Evolutionary conservation across 106 monocot genomes (phyloP).

Genomic region (Dioscorea alata): DNA sequence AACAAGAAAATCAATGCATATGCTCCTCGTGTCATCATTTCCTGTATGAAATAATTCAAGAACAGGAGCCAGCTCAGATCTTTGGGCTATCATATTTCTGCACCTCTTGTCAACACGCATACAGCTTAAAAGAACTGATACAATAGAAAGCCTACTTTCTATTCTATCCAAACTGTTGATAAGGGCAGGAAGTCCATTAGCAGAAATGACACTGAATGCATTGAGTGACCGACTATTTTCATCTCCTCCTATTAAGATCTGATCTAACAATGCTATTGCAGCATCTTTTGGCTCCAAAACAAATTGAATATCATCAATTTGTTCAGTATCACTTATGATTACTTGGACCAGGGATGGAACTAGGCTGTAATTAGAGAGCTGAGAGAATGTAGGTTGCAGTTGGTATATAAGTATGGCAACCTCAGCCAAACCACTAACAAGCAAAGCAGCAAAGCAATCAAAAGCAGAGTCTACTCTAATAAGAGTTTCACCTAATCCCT

Average conservation of each 20-base stretch:
- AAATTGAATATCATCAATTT: slow-evolving; percentile 17
- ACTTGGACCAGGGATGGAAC: slow-evolving; percentile 37
- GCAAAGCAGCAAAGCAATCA: slow-evolving; percentile 32
- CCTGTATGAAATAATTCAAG: slow-evolving; percentile 55
- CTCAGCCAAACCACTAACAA: slow-evolving; percentile 41
- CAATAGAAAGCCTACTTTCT: slow-evolving; percentile 28
- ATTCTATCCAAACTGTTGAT: slow-evolving; percentile 27
- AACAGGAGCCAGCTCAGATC: slow-evolving; percentile 28
- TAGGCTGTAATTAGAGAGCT: slow-evolving; percentile 27
- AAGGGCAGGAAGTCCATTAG: slow-evolving; percentile 38
- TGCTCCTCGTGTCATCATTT: slow-evolving; percentile 29
- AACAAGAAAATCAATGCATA: slow-evolving; percentile 49
- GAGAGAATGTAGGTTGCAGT: slow-evolving; percentile 28
- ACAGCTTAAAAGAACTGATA: slow-evolving; percentile 43
- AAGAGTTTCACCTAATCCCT: slow-evolving; percentile 27
- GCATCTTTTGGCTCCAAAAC: slow-evolving; percentile 36
- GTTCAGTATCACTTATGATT: slow-evolving; percentile 22
- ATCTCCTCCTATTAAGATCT: slow-evolving; percentile 35
- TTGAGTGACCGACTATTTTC: slow-evolving; percentile 23
- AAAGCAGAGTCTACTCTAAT: slow-evolving; percentile 22
- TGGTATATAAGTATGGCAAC: slow-evolving; percentile 33
- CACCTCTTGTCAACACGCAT: slow-evolving; percentile 47
- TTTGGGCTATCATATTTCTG: slow-evolving; percentile 33
- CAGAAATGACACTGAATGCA: slow-evolving; percentile 27
- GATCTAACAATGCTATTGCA: slow-evolving; percentile 33